A percentile compares a stretch with the other conserved stretches of the same genome.
phyloP scores from a whole-genome alignment of 441 rosid genomes.

The Pelargonium fulgidum region DNA sequence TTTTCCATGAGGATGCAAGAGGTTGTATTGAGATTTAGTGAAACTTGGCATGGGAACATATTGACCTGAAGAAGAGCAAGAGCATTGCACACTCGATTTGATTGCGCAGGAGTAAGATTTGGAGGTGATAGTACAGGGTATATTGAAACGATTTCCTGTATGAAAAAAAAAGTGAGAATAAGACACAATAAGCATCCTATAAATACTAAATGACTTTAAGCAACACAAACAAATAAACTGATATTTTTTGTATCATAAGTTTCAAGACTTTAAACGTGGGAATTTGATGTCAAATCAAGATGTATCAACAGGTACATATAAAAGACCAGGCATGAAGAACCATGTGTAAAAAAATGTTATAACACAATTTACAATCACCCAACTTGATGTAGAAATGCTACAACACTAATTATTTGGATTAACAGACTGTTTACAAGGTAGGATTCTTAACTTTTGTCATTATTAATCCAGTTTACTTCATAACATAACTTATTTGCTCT shows the following conservation, averaged over 20 bases:
- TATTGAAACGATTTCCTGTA: constrained; percentile 92
- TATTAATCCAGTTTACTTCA: neutral
- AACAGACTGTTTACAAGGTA: neutral
- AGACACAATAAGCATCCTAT: neutral
- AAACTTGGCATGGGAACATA: neutral
- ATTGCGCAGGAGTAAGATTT: constrained; percentile 78
- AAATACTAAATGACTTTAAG: neutral
- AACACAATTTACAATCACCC: neutral
- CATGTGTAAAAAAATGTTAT: neutral
- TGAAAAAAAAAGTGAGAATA: constrained; percentile 15
- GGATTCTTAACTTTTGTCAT: neutral
- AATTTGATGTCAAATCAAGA: neutral
- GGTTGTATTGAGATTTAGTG: neutral
- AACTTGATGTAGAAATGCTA: neutral
- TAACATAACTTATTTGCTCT: neutral
- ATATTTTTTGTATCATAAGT: neutral
- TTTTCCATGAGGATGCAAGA: neutral
- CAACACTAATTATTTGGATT: neutral
- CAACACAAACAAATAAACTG: neutral
- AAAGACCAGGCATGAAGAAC: neutral
- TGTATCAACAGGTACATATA: neutral
- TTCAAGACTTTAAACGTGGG: neutral
- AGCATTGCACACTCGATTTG: constrained; percentile 96
- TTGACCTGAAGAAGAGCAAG: constrained; percentile 97
- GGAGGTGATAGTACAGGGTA: constrained; percentile 96